These are phyloP conservation scores for Cercospora sesami DNA, from an alignment of 2,329 filamentous ascomycete species.

Conservation along the genomic window DNA sequence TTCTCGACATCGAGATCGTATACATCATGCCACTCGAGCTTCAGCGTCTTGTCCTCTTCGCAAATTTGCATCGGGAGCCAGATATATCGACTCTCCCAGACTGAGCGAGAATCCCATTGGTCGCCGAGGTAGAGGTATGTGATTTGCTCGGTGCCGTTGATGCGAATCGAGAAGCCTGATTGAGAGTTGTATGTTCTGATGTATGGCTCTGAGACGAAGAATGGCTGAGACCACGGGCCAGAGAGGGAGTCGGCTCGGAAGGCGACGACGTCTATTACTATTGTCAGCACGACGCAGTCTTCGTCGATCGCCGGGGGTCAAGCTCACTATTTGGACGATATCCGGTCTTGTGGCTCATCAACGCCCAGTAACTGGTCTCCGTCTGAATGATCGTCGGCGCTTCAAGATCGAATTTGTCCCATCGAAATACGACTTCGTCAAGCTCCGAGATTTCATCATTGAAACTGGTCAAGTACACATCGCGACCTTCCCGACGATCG, in stretches of 20 bases:
- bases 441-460: slow-evolving; percentile 55
- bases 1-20: slow-evolving; percentile 58
- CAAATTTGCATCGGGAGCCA: slow-evolving; percentile 58
- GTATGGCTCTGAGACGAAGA: slow-evolving; percentile 58
- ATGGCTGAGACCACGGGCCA: slow-evolving; percentile 64
- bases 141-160: slow-evolving; percentile 43
- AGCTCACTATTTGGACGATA: slow-evolving; percentile 59
- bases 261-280: slow-evolving; percentile 55
- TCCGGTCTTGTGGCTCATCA: slow-evolving; percentile 65
- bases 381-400: slow-evolving; percentile 63
- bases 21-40: slow-evolving; percentile 56
- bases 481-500: slow-evolving; percentile 55
- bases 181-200: slow-evolving; percentile 62
- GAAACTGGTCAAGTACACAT: slow-evolving; percentile 59
- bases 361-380: slow-evolving; percentile 59
- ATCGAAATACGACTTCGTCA: slow-evolving; percentile 55
- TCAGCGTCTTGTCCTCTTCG: slow-evolving; percentile 53
- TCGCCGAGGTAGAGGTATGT: slow-evolving; percentile 64
- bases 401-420: slow-evolving; percentile 61
- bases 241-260: slow-evolving; percentile 58
- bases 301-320: neutral
- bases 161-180: slow-evolving; percentile 58
- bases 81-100: slow-evolving; percentile 60
- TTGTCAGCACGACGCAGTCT: neutral
- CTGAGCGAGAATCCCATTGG: slow-evolving; percentile 60